Percentiles rank a stretch among this genome's conserved stretches.
phyloP scores from a whole-genome alignment of 2,329 filamentous ascomycete genomes.

The Stemphylium lycopersici region DNA sequence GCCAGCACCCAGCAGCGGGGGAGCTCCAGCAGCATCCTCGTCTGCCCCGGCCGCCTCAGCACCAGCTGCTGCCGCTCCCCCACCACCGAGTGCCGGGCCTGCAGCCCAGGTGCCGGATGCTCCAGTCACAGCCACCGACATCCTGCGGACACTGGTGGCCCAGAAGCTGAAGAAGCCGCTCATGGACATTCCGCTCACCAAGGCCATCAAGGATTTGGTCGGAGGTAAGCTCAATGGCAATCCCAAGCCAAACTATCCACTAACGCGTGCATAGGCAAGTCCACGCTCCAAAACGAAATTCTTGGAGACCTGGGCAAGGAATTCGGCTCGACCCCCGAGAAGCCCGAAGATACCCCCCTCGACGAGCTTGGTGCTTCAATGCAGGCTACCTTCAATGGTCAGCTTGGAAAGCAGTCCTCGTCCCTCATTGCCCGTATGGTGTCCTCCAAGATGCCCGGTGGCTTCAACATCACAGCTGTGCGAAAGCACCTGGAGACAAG shows the following conservation, averaged over 20 bases:
- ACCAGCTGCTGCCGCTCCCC: conserved; percentile 59
- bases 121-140: conserved; percentile 86
- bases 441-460: conserved; percentile 98
- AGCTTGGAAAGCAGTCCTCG: conserved; percentile 94
- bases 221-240: conserved; percentile 70
- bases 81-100: conserved; percentile 77
- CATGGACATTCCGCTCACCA: conserved; percentile 85
- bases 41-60: conserved; percentile 59
- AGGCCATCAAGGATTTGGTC: conserved; percentile 98
- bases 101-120: conserved; percentile 85
- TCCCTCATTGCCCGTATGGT: conserved; percentile 93
- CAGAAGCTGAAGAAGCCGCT: conserved; percentile 98
- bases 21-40: conserved; percentile 51
- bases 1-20: conserved; percentile 53
- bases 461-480: conserved; percentile 96
- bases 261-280: conserved; percentile 72
- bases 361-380: conserved; percentile 94
- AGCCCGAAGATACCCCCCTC: conserved; percentile 95
- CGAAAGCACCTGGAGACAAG: conserved; percentile 93
- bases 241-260: conserved; percentile 19
- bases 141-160: conserved; percentile 86
- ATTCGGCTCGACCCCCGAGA: conserved; percentile 96
- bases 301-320: conserved; percentile 97
- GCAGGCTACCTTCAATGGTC: conserved; percentile 98
- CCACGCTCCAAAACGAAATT: conserved; percentile 97